Base-by-base conservation (phyloP, 768 basidiomycete genomes). In the Atractiella rhizophila region DNA sequence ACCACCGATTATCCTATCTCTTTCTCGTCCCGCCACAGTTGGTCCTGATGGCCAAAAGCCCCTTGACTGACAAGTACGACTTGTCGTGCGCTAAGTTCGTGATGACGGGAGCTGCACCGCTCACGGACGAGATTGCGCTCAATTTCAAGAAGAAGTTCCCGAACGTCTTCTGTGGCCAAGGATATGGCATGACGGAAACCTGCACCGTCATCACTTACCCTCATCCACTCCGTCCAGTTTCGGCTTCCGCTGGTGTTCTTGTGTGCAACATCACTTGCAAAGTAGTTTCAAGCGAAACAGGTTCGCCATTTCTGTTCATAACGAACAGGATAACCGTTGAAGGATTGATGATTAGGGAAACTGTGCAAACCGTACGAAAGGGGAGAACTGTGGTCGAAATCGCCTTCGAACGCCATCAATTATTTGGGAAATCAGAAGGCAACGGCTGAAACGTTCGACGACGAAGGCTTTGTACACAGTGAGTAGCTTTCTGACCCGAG, bases 401-500 rank as follows among this genome's bases (percentile, higher is more conserved):
- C 33, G 0, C 49, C 49, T 2, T 40, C 40, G 0, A 50, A 48
- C 35, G 44, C 46, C 0, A 35, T 50, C 2, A 44, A 44, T 5
- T 50, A 44, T 46, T 36, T 50, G 19, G 36, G 28, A 6, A 50
- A 50, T 33, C 28, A 43, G 26, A 42, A 48, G 28, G 46, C 49
- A 18, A 48, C 43, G 2, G 16, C 27, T 4, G 49, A 50, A 29
- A 50, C 49, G 1, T 48, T 48, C 28, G 49, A 50, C 35, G 30
- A 29, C 1, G 41, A 50, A 1, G 40, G 46, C 4, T 50, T 50
- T 33, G 28, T 50, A 1, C 46, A 50, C 35, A 50, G n/a, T n/a
- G n/a, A n/a, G n/a, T n/a, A n/a, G n/a, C n/a, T n/a, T n/a, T n/a
- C n/a, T n/a, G n/a, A n/a, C n/a, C n/a, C n/a, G n/a, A n/a, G n/a